Conservation (phyloP, 129 eudicot species). For the Gnaphalium uliginosum region DNA sequence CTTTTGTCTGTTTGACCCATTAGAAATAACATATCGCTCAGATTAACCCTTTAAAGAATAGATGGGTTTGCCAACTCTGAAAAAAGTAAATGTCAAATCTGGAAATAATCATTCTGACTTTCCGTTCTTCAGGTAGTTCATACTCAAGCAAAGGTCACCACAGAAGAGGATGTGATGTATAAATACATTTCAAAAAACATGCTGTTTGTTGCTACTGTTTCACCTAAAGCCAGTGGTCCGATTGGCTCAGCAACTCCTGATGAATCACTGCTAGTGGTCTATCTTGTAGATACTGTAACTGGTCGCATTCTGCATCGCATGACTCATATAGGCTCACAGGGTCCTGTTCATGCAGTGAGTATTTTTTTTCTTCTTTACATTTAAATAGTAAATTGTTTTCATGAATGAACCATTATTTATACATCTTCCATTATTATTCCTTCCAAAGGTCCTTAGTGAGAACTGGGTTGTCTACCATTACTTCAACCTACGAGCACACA, state of each 20-base stretch:
- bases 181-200: constrained; percentile 82
- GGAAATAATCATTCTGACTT: neutral
- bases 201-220: constrained; percentile 80
- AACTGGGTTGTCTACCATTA: constrained; percentile 99
- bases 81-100: neutral
- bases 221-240: constrained; percentile 92
- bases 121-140: constrained; percentile 71
- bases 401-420: constrained; percentile 3
- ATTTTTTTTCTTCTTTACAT: constrained; percentile 20
- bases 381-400: neutral
- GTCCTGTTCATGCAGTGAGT: constrained; percentile 99
- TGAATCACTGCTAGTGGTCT: constrained; percentile 76
- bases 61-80: neutral
- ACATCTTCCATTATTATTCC: constrained; percentile 5
- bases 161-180: constrained; percentile 65
- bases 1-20: neutral
- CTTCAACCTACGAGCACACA: constrained; percentile 92
- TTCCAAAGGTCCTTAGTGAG: constrained; percentile 79
- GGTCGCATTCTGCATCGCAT: constrained; percentile 92
- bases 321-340: constrained; percentile 94
- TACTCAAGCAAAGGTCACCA: constrained; percentile 84
- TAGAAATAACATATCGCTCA: neutral
- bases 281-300: constrained; percentile 85
- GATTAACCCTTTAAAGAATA: neutral
- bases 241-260: constrained; percentile 94